Base-by-base conservation (phyloP, 2,329 filamentous ascomycete genomes). In the Neonectria ditissima region DNA sequence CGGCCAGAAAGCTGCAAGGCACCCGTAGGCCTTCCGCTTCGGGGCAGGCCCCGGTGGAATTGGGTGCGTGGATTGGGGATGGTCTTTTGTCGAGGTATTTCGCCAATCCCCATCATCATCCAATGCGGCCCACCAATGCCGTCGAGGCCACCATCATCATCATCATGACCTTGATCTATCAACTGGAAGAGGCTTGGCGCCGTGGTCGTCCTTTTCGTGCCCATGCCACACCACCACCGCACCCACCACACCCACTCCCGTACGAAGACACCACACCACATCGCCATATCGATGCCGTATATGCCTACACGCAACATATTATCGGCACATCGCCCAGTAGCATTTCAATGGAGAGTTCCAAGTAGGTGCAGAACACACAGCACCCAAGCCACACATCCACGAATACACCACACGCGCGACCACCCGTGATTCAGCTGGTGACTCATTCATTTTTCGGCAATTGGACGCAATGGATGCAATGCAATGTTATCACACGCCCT, bases 1-100 rank as follows among this genome's bases (percentile, higher is more conserved):
- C 41, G 43, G 54, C n/a, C 54, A 58, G 18, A 63, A 16, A 59
- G 24, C 59, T 63, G 59, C 63, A 65, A 65, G 63, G 63, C 55
- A 65, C 63, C 54, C 62, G 61, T 16, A 60, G 28, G 44, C 56
- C 56, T 59, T 55, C 56, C 51, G 55, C 24, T 63, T 59, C 59
- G 34, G 56, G 56, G 20, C 51, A 54, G 20, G 41, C 37, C 18
- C 60, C 45, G 55, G 28, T 26, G 37, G 44, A 52, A 60, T 60
- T 45, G 52, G 50, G 30, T 43, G 22, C 43, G 45, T 34, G 43
- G 55, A 50, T 63, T 57, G 53, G 43, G 41, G 43, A 20, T 47
- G 30, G 8, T 22, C 39, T 32, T 60, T 56, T 16, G 37, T 48
- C 44, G 43, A 48, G 44, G n/a, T 10, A 14, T 14, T 55, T 18